Base-by-base conservation (phyloP, 2,329 filamentous ascomycete genomes). In the Pseudocercospora fijiensis region DNA sequence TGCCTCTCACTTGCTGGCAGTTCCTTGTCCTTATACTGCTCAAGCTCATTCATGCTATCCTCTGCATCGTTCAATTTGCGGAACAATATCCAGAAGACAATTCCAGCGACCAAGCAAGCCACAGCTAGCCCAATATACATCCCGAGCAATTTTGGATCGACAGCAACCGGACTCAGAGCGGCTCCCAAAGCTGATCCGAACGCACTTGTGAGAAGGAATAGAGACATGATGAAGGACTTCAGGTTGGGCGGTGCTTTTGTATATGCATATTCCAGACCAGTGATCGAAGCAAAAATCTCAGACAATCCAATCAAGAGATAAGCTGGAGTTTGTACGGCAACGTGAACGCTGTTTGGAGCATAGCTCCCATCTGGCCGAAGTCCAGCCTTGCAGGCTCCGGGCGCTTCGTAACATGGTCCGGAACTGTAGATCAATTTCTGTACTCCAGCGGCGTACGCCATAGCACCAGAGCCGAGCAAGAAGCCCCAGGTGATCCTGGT, bases 61-160 rank as follows among this genome's bases (percentile, higher is more conserved):
- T 62, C 63, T 3, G 57, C 60, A 37, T 65, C 45, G 41, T 67
- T 65, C 53, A 69, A 24, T 16, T 72, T 91, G 87, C 6, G 79
- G 81, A 67, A 70, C 11, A 56, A 45, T 7, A 62, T 11, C 68
- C 67, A 71, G 28, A 71, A 71, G 1, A 67, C 41, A 22, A 52
- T 60, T 1, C 68, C 65, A 1, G 65, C 65, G 41, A 64, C 62
- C n/a, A 67, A 59, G 10, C 63, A 66, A 10, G 63, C 58, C 11
- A 58, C 64, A 2, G 64, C 64, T 16, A 71, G 61, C 7, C 65
- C 65, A 20, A 58, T 28, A 33, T 71, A 71, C 80, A 90, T 83
- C 85, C 86, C 89, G 60, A 87, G 71, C 68, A 89, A 81, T 66
- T 86, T 80, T 22, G 88, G 88, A 73, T 90, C 85, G 63, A 82